Conservation (phyloP, 2,329 filamentous ascomycete genomes). For the Aurifilum marmelostoma region DNA sequence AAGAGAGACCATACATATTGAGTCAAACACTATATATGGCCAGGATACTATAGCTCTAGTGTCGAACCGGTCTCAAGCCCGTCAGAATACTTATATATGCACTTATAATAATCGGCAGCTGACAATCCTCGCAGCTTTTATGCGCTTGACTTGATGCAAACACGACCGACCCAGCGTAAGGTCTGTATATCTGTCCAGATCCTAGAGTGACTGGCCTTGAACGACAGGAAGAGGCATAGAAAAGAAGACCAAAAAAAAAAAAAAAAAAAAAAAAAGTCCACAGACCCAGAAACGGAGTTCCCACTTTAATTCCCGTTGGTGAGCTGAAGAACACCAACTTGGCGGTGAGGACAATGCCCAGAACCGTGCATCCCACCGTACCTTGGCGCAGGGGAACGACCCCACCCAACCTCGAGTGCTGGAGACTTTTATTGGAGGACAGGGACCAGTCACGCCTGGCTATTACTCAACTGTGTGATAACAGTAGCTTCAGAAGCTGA, state of each 20-base stretch:
- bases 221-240: no score
- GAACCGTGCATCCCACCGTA: background rate
- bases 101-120: background rate
- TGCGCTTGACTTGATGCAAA: no score
- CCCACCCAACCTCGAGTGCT: background rate
- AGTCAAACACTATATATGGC: no score
- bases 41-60: no score
- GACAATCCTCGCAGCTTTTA: no score
- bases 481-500: background rate
- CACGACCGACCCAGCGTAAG: no score
- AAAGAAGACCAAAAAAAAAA: no score
- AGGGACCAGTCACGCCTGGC: background rate
- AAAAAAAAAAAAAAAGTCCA: background rate
- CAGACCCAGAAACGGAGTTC: background rate
- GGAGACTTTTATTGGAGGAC: background rate
- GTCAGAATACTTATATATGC: background rate
- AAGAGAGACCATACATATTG: no score
- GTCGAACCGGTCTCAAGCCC: no score
- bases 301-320: background rate
- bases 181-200: background rate
- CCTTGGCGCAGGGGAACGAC: background rate
- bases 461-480: background rate
- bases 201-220: no score
- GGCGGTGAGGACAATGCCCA: conserved; percentile 8
- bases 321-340: background rate